These are phyloP conservation scores for Cystofilobasidium capitatum DNA, from an alignment of 768 basidiomycete genomes.

Conservation along the genomic window DNA sequence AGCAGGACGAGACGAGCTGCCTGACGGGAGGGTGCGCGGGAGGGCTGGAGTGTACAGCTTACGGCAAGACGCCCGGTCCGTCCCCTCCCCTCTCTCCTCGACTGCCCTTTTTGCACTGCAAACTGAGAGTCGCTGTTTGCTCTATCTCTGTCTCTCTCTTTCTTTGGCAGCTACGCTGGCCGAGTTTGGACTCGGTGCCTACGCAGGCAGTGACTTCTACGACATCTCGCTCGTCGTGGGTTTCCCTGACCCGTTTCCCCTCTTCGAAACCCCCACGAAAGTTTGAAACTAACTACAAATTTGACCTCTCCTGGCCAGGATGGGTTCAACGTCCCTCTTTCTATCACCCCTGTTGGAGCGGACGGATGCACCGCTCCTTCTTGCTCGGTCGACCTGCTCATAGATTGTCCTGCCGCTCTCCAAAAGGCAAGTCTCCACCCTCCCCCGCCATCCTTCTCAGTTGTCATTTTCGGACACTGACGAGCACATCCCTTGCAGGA, in stretches of 20 bases:
- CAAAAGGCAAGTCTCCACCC: not conserved
- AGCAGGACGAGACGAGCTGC: not conserved
- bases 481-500: not conserved
- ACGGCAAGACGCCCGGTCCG: not conserved
- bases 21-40: not conserved
- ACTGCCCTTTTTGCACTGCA: not conserved
- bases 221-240: not conserved
- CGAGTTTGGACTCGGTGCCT: not conserved
- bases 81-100: not conserved
- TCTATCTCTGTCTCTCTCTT: too few species aligned
- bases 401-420: not conserved
- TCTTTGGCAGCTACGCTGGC: not conserved
- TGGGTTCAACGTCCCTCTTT: not conserved
- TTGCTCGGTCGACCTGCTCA: not conserved
- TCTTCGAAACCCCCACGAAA: not conserved
- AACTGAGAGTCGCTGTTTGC: too few species aligned
- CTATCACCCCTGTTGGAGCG: not conserved
- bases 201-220: not conserved
- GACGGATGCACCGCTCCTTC: not conserved
- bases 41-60: not conserved
- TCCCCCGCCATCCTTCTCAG: too few species aligned
- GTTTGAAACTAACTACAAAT: not conserved
- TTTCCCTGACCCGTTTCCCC: not conserved
- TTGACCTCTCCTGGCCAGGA: too few species aligned
- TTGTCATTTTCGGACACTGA: not conserved